These are phyloP conservation scores for Gymnopilus junonius DNA, from an alignment of 768 basidiomycete species.

Conservation along the genomic window DNA sequence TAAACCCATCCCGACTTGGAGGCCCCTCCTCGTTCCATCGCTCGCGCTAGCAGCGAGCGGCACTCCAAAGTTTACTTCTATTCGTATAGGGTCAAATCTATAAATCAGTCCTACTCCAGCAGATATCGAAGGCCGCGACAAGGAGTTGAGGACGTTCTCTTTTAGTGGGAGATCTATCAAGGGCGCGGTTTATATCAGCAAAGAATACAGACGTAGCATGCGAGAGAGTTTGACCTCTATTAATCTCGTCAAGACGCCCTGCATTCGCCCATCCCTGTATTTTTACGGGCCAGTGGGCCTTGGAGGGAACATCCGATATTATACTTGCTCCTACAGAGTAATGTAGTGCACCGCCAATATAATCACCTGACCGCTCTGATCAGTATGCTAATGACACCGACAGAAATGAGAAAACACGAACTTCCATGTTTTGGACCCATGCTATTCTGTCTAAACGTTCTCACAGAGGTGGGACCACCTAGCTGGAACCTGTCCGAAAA, in stretches of 20 bases:
- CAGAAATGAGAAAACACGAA: slow-evolving; percentile 36
- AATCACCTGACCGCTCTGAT: slow-evolving; percentile 64
- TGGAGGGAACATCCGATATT: slow-evolving; percentile 72
- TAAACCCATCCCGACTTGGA: slow-evolving; percentile 82
- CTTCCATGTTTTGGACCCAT: slow-evolving; percentile 80
- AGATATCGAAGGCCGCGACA: slow-evolving; percentile 64
- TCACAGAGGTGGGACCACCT: slow-evolving; percentile 86
- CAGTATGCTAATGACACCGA: neutral
- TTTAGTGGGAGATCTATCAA: slow-evolving; percentile 21
- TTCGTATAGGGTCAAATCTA: slow-evolving; percentile 79
- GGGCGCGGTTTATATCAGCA: slow-evolving; percentile 1
- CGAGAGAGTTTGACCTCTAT: slow-evolving; percentile 51
- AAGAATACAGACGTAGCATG: neutral
- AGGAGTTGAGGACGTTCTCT: slow-evolving; percentile 29
- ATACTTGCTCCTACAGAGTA: slow-evolving; percentile 81
- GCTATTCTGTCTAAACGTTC: slow-evolving; percentile 75
- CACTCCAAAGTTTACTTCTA: slow-evolving; percentile 88
- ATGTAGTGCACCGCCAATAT: slow-evolving; percentile 80
- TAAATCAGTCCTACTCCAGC: slow-evolving; percentile 86
- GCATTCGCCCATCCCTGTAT: slow-evolving; percentile 82
- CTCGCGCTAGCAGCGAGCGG: slow-evolving; percentile 73
- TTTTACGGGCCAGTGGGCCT: slow-evolving; percentile 86
- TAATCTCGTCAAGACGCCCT: slow-evolving; percentile 68
- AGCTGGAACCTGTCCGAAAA: slow-evolving; percentile 91
- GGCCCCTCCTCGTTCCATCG: slow-evolving; percentile 69